Evolutionary conservation across 1,284 basidiomycete species (phyloP).

Genomic region (Fomitiporia mediterranea): DNA sequence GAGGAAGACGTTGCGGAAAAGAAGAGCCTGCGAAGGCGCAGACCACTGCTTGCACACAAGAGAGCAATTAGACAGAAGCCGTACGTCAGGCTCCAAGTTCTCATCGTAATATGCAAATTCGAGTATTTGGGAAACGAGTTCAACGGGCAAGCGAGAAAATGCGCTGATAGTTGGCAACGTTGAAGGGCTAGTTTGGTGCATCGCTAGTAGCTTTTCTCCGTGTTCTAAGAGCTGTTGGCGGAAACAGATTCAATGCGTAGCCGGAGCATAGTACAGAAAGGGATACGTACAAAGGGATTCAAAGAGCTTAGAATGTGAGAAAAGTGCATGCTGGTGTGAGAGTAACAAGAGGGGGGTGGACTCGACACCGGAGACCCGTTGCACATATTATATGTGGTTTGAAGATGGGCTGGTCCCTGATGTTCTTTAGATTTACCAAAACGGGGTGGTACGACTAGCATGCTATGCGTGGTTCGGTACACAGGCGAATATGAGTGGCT

Average conservation of each 20-base stretch:
- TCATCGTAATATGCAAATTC: conserved; percentile 46
- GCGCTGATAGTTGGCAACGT: not conserved
- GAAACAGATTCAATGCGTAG: too few relatives aligned
- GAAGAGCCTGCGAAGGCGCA: conserved; percentile 51
- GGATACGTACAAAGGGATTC: not conserved
- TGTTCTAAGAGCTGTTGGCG: not conserved
- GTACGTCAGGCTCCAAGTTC: conserved; percentile 33
- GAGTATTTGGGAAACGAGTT: conserved; percentile 57
- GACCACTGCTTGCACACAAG: conserved; percentile 66
- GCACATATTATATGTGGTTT: not conserved
- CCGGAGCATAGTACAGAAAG: too few relatives aligned
- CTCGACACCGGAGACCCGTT: not conserved
- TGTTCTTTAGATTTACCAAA: not conserved
- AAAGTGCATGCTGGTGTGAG: not conserved
- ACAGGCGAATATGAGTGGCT: not conserved
- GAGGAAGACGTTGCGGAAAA: conserved; percentile 55
- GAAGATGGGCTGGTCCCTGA: conserved; percentile 1
- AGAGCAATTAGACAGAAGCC: conserved; percentile 47
- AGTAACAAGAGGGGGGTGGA: not conserved
- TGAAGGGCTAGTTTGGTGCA: not conserved
- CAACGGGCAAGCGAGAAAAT: conserved; percentile 43
- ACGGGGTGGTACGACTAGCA: not conserved
- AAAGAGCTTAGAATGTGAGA: not conserved
- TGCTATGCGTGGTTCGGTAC: not conserved
- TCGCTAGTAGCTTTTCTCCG: not conserved